Conservation (phyloP, 1,284 basidiomycete species). For the Singerocomus inundabilis region DNA sequence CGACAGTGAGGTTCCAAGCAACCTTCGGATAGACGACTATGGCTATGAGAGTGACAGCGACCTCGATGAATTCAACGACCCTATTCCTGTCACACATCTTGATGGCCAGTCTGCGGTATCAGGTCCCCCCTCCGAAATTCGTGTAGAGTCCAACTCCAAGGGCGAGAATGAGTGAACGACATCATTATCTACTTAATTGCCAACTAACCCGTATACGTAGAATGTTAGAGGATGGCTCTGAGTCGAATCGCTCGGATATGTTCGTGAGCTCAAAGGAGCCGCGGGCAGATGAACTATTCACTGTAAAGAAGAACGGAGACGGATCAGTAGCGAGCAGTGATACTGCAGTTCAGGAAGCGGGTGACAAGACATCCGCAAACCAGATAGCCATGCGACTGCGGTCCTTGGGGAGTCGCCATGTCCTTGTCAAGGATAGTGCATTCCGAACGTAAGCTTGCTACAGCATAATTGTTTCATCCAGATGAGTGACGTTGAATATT, state of each 20-base stretch:
- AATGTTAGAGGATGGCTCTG: constrained; percentile 13
- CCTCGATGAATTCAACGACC: too few species aligned
- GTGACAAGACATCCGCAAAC: neutral
- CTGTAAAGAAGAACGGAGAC: neutral
- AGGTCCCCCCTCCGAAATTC: neutral
- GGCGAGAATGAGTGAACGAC: constrained; percentile 11
- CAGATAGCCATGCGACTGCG: constrained; percentile 4
- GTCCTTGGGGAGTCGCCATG: constrained; percentile 18
- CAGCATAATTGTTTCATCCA: too few species aligned
- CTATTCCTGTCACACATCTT: too few species aligned
- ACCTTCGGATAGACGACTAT: constrained; percentile 18
- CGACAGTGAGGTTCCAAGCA: constrained; percentile 10
- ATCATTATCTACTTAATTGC: neutral
- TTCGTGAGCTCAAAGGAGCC: constrained; percentile 22
- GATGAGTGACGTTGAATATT: too few species aligned
- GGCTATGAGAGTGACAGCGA: constrained; percentile 32
- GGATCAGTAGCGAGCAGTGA: constrained; percentile 7
- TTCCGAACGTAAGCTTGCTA: constrained; percentile 27
- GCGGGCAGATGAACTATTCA: neutral
- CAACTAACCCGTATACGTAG: constrained; percentile 9
- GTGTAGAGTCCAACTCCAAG: neutral
- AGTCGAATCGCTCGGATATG: constrained; percentile 20
- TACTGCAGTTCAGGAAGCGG: neutral
- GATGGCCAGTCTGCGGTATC: neutral
- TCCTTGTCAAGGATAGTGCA: constrained; percentile 31